A percentile compares a stretch with the other conserved stretches of the same genome.
phyloP scores from a whole-genome alignment of 768 basidiomycete species.

The Podaxis sp. region DNA sequence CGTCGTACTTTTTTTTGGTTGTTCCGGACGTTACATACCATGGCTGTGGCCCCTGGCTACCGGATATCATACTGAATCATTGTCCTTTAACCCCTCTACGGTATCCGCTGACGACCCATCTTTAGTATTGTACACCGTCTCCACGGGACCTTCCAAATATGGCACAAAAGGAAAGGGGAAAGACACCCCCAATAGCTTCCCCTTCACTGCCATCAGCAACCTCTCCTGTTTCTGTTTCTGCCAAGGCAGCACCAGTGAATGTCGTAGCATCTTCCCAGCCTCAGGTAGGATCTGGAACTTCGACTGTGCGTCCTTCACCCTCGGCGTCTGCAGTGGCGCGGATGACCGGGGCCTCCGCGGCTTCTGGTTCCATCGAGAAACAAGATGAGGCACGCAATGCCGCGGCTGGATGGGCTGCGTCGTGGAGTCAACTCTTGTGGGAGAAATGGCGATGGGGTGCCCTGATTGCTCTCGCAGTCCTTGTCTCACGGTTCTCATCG shows the following conservation, averaged over 20 bases:
- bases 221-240: conserved; percentile 12
- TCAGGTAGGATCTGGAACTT: neutral
- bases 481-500: conserved; percentile 73
- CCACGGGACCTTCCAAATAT: conserved; percentile 87
- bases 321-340: conserved; percentile 10
- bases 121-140: conserved; percentile 63
- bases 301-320: conserved; percentile 8
- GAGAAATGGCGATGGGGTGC: conserved; percentile 87
- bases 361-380: conserved; percentile 15
- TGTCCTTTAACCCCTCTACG: neutral
- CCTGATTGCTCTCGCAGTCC: conserved; percentile 69
- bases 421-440: conserved; percentile 65
- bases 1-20: conserved; percentile 22
- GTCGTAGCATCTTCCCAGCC: neutral
- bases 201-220: conserved; percentile 7
- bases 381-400: conserved; percentile 22
- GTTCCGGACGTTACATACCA: conserved; percentile 9
- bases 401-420: conserved; percentile 49
- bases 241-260: neutral
- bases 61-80: neutral
- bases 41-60: conserved; percentile 1
- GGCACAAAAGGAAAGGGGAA: conserved; percentile 75
- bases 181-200: conserved; percentile 26
- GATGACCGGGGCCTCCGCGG: neutral
- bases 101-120: conserved; percentile 1